Conservation (phyloP, 2,329 filamentous ascomycete genomes). For the Fusarium phyllophilum region DNA sequence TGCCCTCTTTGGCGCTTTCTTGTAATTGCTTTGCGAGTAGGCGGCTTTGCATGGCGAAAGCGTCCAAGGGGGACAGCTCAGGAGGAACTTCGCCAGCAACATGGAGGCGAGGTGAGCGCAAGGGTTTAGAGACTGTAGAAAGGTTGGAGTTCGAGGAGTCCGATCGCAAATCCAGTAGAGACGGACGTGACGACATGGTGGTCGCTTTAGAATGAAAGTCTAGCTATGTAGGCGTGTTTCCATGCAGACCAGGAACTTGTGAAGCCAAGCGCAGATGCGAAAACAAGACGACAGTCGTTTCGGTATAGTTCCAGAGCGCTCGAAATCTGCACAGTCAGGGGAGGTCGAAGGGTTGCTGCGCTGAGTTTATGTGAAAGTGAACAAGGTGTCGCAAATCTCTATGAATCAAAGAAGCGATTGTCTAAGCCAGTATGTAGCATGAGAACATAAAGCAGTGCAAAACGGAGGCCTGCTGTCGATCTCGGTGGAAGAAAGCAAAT, state of each 20-base stretch:
- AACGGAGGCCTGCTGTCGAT: background rate
- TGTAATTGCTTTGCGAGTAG: constrained; percentile 88
- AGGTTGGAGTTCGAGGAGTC: constrained; percentile 62
- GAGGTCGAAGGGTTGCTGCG: background rate
- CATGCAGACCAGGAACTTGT: constrained; percentile 25
- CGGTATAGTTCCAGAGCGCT: background rate
- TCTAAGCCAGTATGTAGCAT: background rate
- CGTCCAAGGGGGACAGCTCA: constrained; percentile 92
- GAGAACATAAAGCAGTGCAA: background rate
- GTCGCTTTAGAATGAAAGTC: constrained; percentile 21
- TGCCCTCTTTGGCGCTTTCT: constrained; percentile 77
- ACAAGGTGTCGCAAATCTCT: constrained; percentile 3
- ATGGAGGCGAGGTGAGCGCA: constrained; percentile 79
- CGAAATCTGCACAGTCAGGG: background rate
- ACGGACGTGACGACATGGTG: constrained; percentile 66
- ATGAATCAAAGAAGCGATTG: constrained; percentile 9
- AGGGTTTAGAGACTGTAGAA: constrained; percentile 61
- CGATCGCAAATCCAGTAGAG: constrained; percentile 68
- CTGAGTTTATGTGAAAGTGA: background rate
- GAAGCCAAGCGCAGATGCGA: background rate
- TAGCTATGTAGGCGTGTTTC: constrained; percentile 20
- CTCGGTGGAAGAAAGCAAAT: constrained; percentile 8
- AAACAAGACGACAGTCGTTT: background rate
- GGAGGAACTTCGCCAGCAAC: constrained; percentile 85
- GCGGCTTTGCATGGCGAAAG: constrained; percentile 91